A percentile compares a stretch with the other conserved stretches of the same genome.
Conservation (phyloP, 345 rosid species). For the Carallia pectinifolia region DNA sequence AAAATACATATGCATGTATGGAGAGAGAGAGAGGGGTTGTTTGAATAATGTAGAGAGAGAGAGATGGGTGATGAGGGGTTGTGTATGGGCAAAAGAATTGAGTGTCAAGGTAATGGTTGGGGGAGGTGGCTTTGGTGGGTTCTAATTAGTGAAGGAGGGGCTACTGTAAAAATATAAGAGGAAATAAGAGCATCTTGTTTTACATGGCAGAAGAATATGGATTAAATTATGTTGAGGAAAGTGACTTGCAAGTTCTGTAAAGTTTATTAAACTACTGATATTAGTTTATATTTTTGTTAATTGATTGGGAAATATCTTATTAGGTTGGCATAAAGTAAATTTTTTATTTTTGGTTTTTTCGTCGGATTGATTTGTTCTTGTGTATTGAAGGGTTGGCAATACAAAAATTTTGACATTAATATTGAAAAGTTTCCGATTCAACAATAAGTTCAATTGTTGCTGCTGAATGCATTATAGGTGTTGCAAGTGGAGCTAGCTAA, state of each 20-base stretch:
- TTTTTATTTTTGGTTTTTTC: not conserved
- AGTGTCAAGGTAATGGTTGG: slow-evolving; percentile 7
- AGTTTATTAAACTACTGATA: not conserved
- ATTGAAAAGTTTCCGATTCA: no score
- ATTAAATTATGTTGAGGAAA: slow-evolving; percentile 21
- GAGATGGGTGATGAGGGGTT: slow-evolving; percentile 13
- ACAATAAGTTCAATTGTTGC: no score
- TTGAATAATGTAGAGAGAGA: slow-evolving; percentile 6
- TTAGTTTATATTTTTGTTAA: not conserved
- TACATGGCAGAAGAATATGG: slow-evolving; percentile 18
- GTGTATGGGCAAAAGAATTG: slow-evolving; percentile 15
- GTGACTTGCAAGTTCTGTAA: slow-evolving; percentile 33
- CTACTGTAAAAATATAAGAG: slow-evolving; percentile 29
- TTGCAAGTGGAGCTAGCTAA: no score
- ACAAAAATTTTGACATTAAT: no score
- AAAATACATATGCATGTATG: no score
- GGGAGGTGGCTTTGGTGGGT: slow-evolving; percentile 28
- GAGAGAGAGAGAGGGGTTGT: not conserved
- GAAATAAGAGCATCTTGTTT: slow-evolving; percentile 17
- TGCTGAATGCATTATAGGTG: no score
- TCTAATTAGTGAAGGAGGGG: slow-evolving; percentile 48
- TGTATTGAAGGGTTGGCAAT: not conserved
- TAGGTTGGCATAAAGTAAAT: not conserved
- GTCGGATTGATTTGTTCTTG: slow-evolving; percentile 3
- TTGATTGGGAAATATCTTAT: not conserved